Base-by-base conservation (phyloP, 179 eudicot genomes). In the Dionaea muscipula region DNA sequence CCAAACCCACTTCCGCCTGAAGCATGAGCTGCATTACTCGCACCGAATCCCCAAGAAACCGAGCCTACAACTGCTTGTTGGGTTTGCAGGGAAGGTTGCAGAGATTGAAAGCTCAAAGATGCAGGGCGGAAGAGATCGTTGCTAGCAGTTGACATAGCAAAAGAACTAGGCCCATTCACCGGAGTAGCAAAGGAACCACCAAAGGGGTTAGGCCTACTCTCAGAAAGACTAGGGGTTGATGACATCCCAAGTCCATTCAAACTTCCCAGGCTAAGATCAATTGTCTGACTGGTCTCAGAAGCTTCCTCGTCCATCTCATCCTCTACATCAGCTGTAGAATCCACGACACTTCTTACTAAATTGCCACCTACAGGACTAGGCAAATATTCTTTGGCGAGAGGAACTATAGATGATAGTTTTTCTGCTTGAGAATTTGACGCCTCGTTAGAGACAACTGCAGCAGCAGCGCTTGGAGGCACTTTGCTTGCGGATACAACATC, bases 261-360 rank as follows among this genome's bases (percentile, higher is more conserved):
- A 70, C 74, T 72, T 62, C 85, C 95, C 26, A 88, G 62, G 59
- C 70, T 70, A 65, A 77, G 65, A 51, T 68, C 80, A 55, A 75
- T 55, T 39, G 81, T 55, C 33, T 68, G 78, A 68, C 63, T 68
- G 41, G 74, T 68, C 72, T 91, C 98, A 22, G 91, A 82, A 47
- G 94, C 88, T 77, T 79, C 99, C 80, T 93, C 99, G 51, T 93
- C 99, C 99, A 93, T 93, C 62, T 93, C 96, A 60, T 91, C 98
- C 66, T 81, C 95, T 45, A 75, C 82, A 54, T 74, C 55, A 38
- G 60, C 70, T 21, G 59, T 50, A 52, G 60, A 67, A 68, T 71
- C 70, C 39, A 54, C 55, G 60, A 23, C 73, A 49, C 43, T 60
- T 62, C 70, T 75, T 53, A 45, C 68, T 56, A 64, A 64, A 55